Base-by-base conservation (phyloP, 2,329 filamentous ascomycete species). In the Didymella pomorum region DNA sequence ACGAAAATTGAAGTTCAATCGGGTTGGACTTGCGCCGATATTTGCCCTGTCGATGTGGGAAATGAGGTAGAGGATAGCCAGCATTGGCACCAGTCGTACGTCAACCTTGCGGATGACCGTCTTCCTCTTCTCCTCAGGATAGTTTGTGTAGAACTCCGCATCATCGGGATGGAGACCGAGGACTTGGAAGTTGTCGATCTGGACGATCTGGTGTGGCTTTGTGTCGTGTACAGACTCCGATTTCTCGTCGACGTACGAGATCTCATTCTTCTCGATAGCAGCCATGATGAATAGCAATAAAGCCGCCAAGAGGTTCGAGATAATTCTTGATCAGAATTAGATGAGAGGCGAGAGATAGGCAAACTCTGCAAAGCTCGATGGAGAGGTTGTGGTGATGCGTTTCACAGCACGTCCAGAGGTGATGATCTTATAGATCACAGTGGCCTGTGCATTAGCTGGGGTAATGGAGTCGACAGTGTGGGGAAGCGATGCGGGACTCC, bases 11-110 rank as follows among this genome's bases (percentile, higher is more conserved):
- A 7, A 4, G n/a, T 4, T 8, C 16, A 12, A 2, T 47, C 3
- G 10, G 10, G 11, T 14, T 20, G 4, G 12, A 48, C 63, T 41
- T 52, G 67, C 67, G 28, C 86, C 86, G 59, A 89, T 87, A 73
- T 88, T 87, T 71, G 87, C 87, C 33, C 86, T 80, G 66, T 88
- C 86, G 35, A 87, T 81, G 49, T 76, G 73, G n/a, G 73, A 75
- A 47, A 76, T 71, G 6, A 75, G 77, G 44, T 81, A 81, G 70
- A 81, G 79, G 7, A 73, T 63, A 56, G 75, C 78, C 11, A 80
- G 60, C 52, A 76, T 78, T 2, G 80, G 79, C 66, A 71, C 64
- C 2, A 71, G 52, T 20, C 69, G 65, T 3, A 71, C 48, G 23
- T 71, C 69, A 3, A 72, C 61, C 60, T 72, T 72, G 39, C 57